Evolutionary conservation across 805 yeast genomes (phyloP).

Genomic region (Candida nitratophila): DNA sequence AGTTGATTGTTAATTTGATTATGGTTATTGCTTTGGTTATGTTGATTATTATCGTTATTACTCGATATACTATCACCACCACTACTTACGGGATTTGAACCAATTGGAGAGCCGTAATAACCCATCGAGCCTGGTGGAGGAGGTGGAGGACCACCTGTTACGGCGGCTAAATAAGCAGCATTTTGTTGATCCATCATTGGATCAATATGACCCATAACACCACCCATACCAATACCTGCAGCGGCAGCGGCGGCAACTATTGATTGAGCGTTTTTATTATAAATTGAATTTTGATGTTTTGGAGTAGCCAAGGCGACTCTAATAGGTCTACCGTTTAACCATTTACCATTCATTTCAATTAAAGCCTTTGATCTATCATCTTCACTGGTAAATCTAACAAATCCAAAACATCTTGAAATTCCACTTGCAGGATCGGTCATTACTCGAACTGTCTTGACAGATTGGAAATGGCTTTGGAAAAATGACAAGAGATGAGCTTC

Average conservation of each 20-base stretch:
- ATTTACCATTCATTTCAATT: constrained; percentile 68
- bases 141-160: background rate
- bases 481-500: constrained; percentile 71
- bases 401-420: constrained; percentile 72
- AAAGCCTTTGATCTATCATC: constrained; percentile 63
- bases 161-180: background rate
- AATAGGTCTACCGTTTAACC: constrained; percentile 73
- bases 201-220: constrained; percentile 6
- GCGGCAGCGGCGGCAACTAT: constrained; percentile 14
- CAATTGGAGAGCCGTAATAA: background rate
- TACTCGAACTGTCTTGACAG: constrained; percentile 74
- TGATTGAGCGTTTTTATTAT: constrained; percentile 9
- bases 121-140: constrained; percentile 5
- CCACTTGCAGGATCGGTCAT: constrained; percentile 84
- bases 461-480: constrained; percentile 57
- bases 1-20: background rate
- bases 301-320: constrained; percentile 80
- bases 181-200: constrained; percentile 6
- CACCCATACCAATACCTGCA: constrained; percentile 3
- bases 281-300: constrained; percentile 32
- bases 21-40: background rate
- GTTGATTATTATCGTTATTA: background rate
- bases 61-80: background rate
- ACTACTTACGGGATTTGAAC: background rate
- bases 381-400: constrained; percentile 68